A percentile compares a stretch with the other conserved stretches of the same genome.
Evolutionary conservation across 2,329 filamentous ascomycete species (phyloP).

Genomic region (Trichothecium roseum): DNA sequence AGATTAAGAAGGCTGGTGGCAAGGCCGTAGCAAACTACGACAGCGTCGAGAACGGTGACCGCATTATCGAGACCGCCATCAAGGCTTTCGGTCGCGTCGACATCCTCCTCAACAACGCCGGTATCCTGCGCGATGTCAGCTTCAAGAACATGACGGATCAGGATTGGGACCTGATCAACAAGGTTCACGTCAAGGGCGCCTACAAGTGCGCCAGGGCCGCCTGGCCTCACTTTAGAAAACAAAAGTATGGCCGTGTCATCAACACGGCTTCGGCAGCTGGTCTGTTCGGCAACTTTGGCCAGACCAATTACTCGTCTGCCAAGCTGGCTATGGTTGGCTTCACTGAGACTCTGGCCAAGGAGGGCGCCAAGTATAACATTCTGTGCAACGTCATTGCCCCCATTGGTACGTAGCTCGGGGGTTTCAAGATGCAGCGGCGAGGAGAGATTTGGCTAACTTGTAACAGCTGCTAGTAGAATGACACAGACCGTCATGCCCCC

Average conservation of each 20-base stretch:
- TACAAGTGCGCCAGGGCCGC: constrained; percentile 94
- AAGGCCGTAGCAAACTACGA: constrained; percentile 98
- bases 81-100: constrained; percentile 78
- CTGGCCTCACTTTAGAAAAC: constrained; percentile 96
- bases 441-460: constrained; percentile 10
- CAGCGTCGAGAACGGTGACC: constrained; percentile 83
- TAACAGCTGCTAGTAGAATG: constrained; percentile 78
- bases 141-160: constrained; percentile 98
- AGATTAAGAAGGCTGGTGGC: constrained; percentile 79
- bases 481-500: constrained; percentile 91
- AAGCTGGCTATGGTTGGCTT: constrained; percentile 95
- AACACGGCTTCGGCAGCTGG: constrained; percentile 96
- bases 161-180: constrained; percentile 93
- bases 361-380: constrained; percentile 97
- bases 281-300: constrained; percentile 90
- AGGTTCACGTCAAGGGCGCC: constrained; percentile 83
- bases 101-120: constrained; percentile 94
- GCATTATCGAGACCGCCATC: constrained; percentile 85
- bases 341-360: constrained; percentile 95
- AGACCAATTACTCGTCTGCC: constrained; percentile 93
- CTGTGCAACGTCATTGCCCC: constrained; percentile 90
- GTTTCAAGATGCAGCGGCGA: not conserved
- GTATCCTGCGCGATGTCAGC: constrained; percentile 87
- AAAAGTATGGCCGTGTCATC: constrained; percentile 95
- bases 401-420: constrained; percentile 45